phyloP scores from a whole-genome alignment of 1,139 yeast species.

The Blastobotrys buckinghamii region DNA sequence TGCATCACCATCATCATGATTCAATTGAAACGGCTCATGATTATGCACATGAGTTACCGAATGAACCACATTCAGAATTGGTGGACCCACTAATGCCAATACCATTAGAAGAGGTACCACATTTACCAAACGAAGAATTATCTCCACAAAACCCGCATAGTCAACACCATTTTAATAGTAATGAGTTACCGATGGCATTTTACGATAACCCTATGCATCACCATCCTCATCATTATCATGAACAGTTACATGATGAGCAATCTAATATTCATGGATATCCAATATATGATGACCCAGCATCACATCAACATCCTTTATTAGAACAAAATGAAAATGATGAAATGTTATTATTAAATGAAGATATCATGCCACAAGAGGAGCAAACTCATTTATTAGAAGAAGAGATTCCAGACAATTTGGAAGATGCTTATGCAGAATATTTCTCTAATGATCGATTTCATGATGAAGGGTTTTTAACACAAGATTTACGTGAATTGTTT shows the following conservation, averaged over 20 bases:
- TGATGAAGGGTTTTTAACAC: slow-evolving; percentile 13
- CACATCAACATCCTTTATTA: neutral
- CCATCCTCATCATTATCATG: neutral
- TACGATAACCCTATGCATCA: neutral
- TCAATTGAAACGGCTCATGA: neutral
- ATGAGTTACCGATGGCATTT: neutral
- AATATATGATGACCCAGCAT: neutral
- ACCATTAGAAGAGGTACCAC: neutral
- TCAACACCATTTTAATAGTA: too few species aligned
- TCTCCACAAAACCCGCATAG: neutral
- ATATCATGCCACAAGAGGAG: slow-evolving; percentile 26
- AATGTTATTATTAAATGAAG: slow-evolving; percentile 24
- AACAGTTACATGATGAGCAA: neutral
- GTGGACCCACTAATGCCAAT: neutral
- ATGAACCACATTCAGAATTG: neutral
- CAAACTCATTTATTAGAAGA: slow-evolving; percentile 22
- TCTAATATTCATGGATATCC: slow-evolving; percentile 7
- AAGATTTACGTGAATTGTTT: slow-evolving; percentile 13
- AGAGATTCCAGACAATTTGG: slow-evolving; percentile 18
- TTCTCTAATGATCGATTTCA: slow-evolving; percentile 15
- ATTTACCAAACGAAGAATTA: neutral
- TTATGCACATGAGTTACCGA: neutral
- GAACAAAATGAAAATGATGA: slow-evolving; percentile 15
- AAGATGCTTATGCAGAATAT: slow-evolving; percentile 21
- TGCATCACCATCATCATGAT: slow-evolving; percentile 1